Evolutionary conservation across 192 early-diverging fungal genomes (phyloP), one percentile per base, ranked within the genome.

Genomic region (Linnemannia zychae): DNA sequence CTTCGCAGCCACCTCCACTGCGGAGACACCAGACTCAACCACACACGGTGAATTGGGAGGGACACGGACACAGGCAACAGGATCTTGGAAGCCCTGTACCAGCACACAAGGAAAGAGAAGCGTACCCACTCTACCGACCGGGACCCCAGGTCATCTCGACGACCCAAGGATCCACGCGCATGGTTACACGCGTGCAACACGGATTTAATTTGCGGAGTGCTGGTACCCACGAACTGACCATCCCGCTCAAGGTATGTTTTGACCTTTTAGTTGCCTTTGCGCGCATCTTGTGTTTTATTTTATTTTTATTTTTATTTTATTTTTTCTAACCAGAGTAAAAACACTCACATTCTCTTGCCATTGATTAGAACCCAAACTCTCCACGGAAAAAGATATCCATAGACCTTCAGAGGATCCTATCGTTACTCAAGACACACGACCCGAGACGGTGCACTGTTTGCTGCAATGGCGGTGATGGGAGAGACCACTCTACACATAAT

Each of bases 361-460:
- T 57, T 16, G 3, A 34, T 40, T 67, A 72, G 80, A n/a, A 67
- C 34, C 68, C 76, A 31, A 63, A 31, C 57, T 63, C 24, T 31
- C 48, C n/a, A 18, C 82, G 78, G 52, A 78, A 79, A 36, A 84
- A 75, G 36, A 66, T 84, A n/a, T 49, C 76, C 28, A 71, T 84
- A 47, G 67, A 84, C 31, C 15, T 78, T 1, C 72, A 74, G 38
- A 72, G 82, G 46, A 79, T 84, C 57, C 33, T 84, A 7, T 78
- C 82, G 11, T 65, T 84, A 60, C 82, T 74, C 40, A 84, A 84
- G 53, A 65, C 66, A 0, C 82, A 84, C 40, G 73, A 84, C 38
- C 76, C 82, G 2, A 75, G n/a, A 1, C 72, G 82, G 46, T 84
- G 82, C 20, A 84, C 82, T 18, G 82, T 84, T 1, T 84, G 82